Evolutionary conservation across 2,329 filamentous ascomycete species (phyloP), one percentile per base, ranked within the genome.

Genomic region (Xylariaceae sp.): DNA sequence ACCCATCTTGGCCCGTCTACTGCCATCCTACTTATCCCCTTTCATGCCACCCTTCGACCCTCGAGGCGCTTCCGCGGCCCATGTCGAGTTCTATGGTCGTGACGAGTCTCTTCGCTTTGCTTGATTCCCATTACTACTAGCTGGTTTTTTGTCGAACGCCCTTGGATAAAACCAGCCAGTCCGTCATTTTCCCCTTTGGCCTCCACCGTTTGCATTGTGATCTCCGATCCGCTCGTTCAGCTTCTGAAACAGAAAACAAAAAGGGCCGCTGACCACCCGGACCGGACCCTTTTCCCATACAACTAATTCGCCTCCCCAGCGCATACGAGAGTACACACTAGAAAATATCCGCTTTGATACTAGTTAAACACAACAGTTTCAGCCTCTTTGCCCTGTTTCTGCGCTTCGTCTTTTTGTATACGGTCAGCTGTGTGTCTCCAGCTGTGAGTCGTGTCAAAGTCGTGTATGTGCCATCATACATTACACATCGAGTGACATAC

Each of bases 301-400:
- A 47, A 52, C 34, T 52, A n/a, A n/a, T 39, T 48, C 55, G 23
- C 23, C 23, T 30, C 35, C 23, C 13, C 41, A 45, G 41, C n/a
- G 5, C 41, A 15, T 45, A 49, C 18, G 57, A 60, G 55, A 30
- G 23, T 30, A 30, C 23, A 30, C 23, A 30, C 23, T 30, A 30
- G 23, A 30, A 30, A 30, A 30, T 30, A 30, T 5, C 57, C 60
- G 57, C 49, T 64, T 66, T 52, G 59, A 64, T 45, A 60, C 61
- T 61, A 60, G 18, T 64, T 63, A 60, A 66, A 64, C 58, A 17
- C 61, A 60, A 67, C 62, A 57, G 64, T 56, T 60, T 54, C 37
- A 63, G 60, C 56, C 59, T 60, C 61, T 59, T 64, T 30, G 23
- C 23, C 23, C 23, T 62, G 59, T 53, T 62, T 51, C 11, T 41